These are phyloP conservation scores for Verruconis gallopava DNA, from an alignment of 2,329 filamentous ascomycete species.

Conservation along the genomic window DNA sequence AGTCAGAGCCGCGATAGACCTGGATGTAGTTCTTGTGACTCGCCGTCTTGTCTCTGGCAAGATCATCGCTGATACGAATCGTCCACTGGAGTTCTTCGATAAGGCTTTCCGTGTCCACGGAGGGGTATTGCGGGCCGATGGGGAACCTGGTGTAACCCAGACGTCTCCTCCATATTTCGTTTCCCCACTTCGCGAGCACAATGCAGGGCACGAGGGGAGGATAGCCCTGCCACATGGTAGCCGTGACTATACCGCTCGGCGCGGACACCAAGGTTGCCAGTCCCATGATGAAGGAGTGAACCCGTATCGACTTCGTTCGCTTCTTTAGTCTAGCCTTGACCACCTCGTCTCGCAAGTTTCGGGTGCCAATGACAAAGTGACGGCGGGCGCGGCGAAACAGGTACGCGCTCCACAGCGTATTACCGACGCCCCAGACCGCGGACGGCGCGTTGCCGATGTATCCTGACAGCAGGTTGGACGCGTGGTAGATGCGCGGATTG, in stretches of 20 bases:
- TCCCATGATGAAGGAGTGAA: constrained; percentile 34
- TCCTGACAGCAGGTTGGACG: constrained; percentile 42
- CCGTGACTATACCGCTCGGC: constrained; percentile 37
- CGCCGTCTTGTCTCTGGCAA: neutral
- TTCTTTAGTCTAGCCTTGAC: neutral
- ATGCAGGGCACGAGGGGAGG: constrained; percentile 39
- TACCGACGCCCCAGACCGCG: constrained; percentile 37
- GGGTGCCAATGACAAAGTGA: constrained; percentile 22
- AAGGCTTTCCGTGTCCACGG: neutral
- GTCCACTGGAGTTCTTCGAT: constrained; percentile 1
- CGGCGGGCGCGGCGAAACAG: constrained; percentile 29
- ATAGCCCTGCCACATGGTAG: constrained; percentile 41
- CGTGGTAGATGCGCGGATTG: constrained; percentile 28
- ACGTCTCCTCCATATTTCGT: neutral
- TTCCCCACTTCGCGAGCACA: constrained; percentile 12
- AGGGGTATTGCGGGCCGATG: neutral
- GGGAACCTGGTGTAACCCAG: neutral
- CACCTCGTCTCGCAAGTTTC: constrained; percentile 14
- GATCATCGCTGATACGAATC: neutral
- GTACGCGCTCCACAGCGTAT: constrained; percentile 35
- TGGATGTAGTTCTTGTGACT: neutral
- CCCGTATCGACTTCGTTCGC: constrained; percentile 26
- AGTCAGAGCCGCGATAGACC: too few species aligned
- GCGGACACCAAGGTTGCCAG: constrained; percentile 35
- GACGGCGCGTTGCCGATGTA: constrained; percentile 42